Evolutionary conservation across 2,329 filamentous ascomycete species (phyloP).

Genomic region (Cytospora piceicola): DNA sequence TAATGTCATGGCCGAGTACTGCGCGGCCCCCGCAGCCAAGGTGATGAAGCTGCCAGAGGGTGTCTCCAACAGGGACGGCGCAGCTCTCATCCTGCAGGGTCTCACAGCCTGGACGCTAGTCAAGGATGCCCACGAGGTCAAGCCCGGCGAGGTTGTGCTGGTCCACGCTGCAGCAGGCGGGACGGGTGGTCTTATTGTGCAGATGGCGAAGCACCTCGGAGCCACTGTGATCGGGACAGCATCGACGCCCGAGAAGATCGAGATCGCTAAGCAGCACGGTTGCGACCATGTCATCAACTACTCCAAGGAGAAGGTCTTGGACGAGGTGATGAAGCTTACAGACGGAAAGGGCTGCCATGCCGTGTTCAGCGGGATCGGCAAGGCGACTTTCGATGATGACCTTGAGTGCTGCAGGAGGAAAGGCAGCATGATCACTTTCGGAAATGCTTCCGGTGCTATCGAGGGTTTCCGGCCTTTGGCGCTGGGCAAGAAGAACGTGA

Average conservation of each 20-base stretch:
- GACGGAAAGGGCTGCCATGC: conserved; percentile 72
- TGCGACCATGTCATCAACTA: conserved; percentile 78
- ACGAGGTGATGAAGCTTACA: conserved; percentile 69
- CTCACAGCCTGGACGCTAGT: conserved; percentile 81
- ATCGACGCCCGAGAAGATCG: conserved; percentile 72
- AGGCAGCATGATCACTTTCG: conserved; percentile 68
- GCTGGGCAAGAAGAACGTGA: conserved; percentile 67
- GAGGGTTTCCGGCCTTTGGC: conserved; percentile 52
- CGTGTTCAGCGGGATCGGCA: conserved; percentile 85
- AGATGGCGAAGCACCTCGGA: conserved; percentile 73
- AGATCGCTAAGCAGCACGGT: conserved; percentile 70
- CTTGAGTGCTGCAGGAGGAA: conserved; percentile 55
- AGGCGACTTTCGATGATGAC: conserved; percentile 57
- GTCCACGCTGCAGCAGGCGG: conserved; percentile 87
- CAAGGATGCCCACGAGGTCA: conserved; percentile 60
- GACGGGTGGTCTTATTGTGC: conserved; percentile 74
- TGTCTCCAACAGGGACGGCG: conserved; percentile 64
- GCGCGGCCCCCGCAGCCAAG: conserved; percentile 54
- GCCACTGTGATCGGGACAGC: conserved; percentile 82
- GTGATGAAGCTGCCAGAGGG: conserved; percentile 67
- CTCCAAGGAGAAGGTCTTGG: conserved; percentile 57
- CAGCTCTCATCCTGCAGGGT: conserved; percentile 75
- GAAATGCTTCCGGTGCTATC: conserved; percentile 66
- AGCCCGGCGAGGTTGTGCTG: conserved; percentile 58
- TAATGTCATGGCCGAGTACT: conserved; percentile 61